phyloP scores from a whole-genome alignment of 345 rosid species.

The Pugionium cornutum region DNA sequence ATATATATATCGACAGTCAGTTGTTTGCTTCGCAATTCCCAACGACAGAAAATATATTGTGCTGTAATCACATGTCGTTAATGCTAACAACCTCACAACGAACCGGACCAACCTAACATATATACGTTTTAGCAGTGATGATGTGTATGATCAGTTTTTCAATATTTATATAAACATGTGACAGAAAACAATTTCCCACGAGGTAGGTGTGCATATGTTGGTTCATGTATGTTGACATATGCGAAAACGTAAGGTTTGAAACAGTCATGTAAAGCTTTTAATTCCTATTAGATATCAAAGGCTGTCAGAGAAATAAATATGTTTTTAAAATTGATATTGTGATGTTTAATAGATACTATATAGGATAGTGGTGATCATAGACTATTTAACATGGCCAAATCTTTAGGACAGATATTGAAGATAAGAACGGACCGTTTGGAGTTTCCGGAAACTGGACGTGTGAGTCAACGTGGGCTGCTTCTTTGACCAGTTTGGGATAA shows the following conservation, averaged over 20 bases:
- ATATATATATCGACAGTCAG: no score
- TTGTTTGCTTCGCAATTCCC: no score
- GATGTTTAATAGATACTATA: conserved; percentile 5
- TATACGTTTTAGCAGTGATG: no score
- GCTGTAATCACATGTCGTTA: no score
- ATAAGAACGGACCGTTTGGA: conserved; percentile 29
- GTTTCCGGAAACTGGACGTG: conserved; percentile 30
- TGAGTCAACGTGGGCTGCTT: conserved; percentile 28
- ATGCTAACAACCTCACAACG: no score
- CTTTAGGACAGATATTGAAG: conserved; percentile 16
- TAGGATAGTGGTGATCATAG: conserved; percentile 29
- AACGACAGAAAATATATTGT: no score
- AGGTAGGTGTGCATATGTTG: no score
- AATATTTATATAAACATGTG: no score
- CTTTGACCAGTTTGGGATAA: conserved; percentile 31
- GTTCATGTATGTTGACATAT: no score
- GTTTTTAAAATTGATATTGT: not conserved
- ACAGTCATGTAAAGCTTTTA: conserved; percentile 12
- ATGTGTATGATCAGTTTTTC: no score
- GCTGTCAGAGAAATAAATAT: not conserved
- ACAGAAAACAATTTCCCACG: no score
- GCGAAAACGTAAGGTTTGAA: not conserved
- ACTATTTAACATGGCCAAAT: conserved; percentile 34
- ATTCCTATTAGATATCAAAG: not conserved
- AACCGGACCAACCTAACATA: no score